Base-by-base conservation (phyloP, 257 asterid genomes). In the Henckelia pumila region DNA sequence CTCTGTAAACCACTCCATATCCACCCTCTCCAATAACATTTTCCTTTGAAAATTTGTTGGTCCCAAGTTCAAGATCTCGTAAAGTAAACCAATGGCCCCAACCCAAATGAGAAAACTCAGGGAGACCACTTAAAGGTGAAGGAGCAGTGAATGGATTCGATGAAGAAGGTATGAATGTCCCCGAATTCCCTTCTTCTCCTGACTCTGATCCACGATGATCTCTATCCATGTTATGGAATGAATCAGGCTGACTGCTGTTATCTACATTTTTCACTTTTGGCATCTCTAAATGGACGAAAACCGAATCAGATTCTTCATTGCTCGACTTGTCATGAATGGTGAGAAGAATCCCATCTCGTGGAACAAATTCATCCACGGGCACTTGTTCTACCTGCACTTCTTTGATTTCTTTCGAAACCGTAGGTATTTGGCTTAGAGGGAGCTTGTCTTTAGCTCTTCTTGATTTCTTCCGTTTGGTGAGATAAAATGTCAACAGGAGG, bases 351-450 rank as follows among this genome's bases (percentile, higher is more conserved):
- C 80, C 83, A 24, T 80, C 85, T 0, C 68, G 64, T 17, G 82
- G 82, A 62, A 77, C 59, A 69, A 73, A 80, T 56, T 73, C 78
- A 35, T 73, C 71, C 23, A 79, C 58, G 11, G 88, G 68, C n/a
- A 71, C 75, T 68, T 83, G 84, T 71, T 80, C 86, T 17, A 83
- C 86, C 33, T 80, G 73, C 28, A 83, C 82, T 67, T 83, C 86
- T 70, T 78, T 80, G 64, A 83, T 83, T 76, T 83, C 88, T 59
- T 83, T 83, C 17, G 84, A 80, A 53, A 83, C 72, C 3, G 75
- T 37, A 1, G 88, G 88, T 49, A 83, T 83, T 71, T 75, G 84
- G 65, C 70, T 76, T 61, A 71, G 19, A 66, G 84, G 88, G 66
- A 80, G 47, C 21, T 69, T 71, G 52, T 71, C 76, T 20, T 37